Evolutionary conservation across 371 early-diverging fungal species (phyloP).

Genomic region (Rhizopus arrhizus): DNA sequence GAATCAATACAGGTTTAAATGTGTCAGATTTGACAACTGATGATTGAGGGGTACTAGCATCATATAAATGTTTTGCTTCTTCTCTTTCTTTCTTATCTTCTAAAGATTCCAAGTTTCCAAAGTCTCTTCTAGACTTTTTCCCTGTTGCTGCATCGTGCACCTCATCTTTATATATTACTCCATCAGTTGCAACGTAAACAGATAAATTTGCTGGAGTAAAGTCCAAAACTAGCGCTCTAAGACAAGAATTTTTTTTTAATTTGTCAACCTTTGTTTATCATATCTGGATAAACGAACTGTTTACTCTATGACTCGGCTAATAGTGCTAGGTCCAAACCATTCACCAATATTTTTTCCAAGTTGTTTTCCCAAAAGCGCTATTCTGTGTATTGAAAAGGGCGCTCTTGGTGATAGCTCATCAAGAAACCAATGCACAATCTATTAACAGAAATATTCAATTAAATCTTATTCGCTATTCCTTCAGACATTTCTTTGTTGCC

Average conservation of each 20-base stretch:
- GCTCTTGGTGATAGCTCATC: slow-evolving; percentile 76
- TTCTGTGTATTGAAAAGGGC: slow-evolving; percentile 90
- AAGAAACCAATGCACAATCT: slow-evolving; percentile 83
- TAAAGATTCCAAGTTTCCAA: slow-evolving; percentile 26
- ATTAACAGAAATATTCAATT: slow-evolving; percentile 4
- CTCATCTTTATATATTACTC: slow-evolving; percentile 69
- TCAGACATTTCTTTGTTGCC: slow-evolving; percentile 25
- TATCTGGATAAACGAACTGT: slow-evolving; percentile 14
- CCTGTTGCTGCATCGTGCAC: slow-evolving; percentile 49
- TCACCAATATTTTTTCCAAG: slow-evolving; percentile 89
- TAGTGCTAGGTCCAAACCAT: slow-evolving; percentile 96
- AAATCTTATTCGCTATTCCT: slow-evolving; percentile 4
- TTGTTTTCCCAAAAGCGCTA: slow-evolving; percentile 84
- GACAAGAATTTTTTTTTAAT: neutral
- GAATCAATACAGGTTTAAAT: slow-evolving; percentile 74
- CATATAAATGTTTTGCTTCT: slow-evolving; percentile 41
- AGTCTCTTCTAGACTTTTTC: slow-evolving; percentile 43
- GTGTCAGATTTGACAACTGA: neutral
- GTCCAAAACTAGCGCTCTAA: slow-evolving; percentile 70
- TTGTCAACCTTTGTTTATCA: slow-evolving; percentile 6
- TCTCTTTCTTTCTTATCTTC: slow-evolving; percentile 14
- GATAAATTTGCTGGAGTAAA: slow-evolving; percentile 63
- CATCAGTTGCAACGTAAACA: slow-evolving; percentile 76
- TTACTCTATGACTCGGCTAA: slow-evolving; percentile 87
- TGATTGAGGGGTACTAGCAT: slow-evolving; percentile 19